Base-by-base conservation (phyloP, 768 basidiomycete species). In the Hemileccinum impolitum region DNA sequence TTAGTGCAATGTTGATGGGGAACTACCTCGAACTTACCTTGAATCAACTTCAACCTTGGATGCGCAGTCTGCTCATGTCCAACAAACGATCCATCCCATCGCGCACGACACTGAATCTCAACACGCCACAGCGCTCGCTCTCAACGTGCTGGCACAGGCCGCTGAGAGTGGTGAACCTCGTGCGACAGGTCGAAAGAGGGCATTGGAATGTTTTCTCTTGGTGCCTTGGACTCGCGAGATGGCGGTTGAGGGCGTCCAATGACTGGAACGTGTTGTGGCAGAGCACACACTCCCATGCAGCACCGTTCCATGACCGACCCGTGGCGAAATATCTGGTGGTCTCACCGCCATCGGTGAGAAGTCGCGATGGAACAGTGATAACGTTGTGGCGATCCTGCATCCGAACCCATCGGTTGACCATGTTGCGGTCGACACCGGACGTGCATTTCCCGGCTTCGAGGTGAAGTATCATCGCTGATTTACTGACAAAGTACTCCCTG, bases 181-280 rank as follows among this genome's bases (percentile, higher is more conserved):
- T 26, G 2, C 46, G 56, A 56, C 85, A 87, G 11, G 63, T 65
- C 7, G 47, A 51, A 38, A 73, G 61, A 4, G 81, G 82, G 65
- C 85, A 87, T 3, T 73, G 55, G 56, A 82, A 86, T 2, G 75
- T 69, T 60, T 70, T 73, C 1, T 75, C 70, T 53, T 75, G 63
- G 58, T 87, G 86, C 3, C 58, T 68, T 2, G 86, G 81, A 63
- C 85, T 86, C 43, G 73, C 70, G 38, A 87, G 71, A 57, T 88
- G 87, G 52, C 75, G 70, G 57, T 88, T 84, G 43, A 88, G 72
- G 7, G 64, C 67, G 0, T 14, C 11, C 12, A 85, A 72, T 0
- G 68, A 57, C 43, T 55, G 25, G 56, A 75, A 82, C 12, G 43
- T 54, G 18, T 45, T 48, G 60, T 80, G 74, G 61, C 86, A 87